Evolutionary conservation across 257 asterid genomes (phyloP), one percentile per base, ranked within the genome.

Genomic region (Penstemon barbatus): DNA sequence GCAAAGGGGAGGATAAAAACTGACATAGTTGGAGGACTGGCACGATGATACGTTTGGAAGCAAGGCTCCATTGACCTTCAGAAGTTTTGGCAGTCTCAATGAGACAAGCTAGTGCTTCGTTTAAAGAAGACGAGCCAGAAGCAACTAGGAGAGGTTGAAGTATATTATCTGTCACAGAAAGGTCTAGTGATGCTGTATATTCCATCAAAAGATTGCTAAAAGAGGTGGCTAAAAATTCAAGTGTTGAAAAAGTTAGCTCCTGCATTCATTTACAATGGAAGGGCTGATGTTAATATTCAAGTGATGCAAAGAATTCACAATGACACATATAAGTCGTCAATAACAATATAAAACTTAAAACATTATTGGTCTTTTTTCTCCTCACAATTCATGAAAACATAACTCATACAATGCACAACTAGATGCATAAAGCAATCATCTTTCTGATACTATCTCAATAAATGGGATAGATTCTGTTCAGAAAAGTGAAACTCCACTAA

Each of bases 41-140:
- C 57, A 59, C 43, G 56, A 81, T 57, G 40, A 81, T 62, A 55
- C 73, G 67, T 71, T 78, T 80, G 70, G 82, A 82, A 44, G 92
- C 86, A 15, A 92, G 87, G 68, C 76, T 78, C 12, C 77, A 67
- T 8, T 95, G 90, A 6, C 97, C 95, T 46, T 71, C 71, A 25
- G 78, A 69, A 42, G 87, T 78, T 73, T 74, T 90, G 70, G 97
- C 87, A 68, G 76, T 80, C 71, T 79, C 82, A 40, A 78, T 78
- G 25, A 88, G 96, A 64, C 46, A 11, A 66, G 71, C 82, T 0
- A 89, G 89, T 3, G 91, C 86, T 62, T 75, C 75, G 9, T 76
- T 84, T 43, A 89, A 71, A 5, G 71, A 61, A 7, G 82, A 70
- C 55, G 83, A 74, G 48, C 66, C 66, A 0, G 96, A 82, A 5